Evolutionary conservation across 805 yeast species (phyloP), one percentile per base, ranked within the genome.

Genomic region (Komagataella phaffii): DNA sequence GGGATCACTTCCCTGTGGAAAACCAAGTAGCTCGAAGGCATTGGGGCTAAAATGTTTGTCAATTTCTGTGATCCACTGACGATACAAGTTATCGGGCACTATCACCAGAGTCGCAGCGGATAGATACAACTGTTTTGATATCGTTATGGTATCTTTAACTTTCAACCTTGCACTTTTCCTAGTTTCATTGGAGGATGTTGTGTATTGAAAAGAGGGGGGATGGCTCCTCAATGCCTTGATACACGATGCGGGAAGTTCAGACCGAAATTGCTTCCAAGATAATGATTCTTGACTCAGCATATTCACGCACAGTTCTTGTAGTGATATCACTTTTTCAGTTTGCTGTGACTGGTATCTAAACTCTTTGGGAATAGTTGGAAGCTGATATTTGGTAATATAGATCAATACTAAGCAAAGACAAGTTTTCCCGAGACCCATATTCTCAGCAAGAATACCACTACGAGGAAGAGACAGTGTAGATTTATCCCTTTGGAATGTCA

Each of bases 341-440:
- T 19, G 21, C 12, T 45, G 21, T 45, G 30, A 18, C 45, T 58
- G 45, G 24, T 21, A 44, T 21, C 56, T 36, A 43, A 50, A 54
- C n/a, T 50, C 51, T 2, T 58, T 58, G 0, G 84, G 83, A 2
- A 71, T 66, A 44, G 63, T 62, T 0, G 85, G 71, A 1, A 73
- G 58, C 49, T 83, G 84, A 57, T 62, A 65, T 55, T 75, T 79
- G 0, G 88, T 74, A 6, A 75, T 57, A 55, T 83, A 75, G 0
- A 83, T 71, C 49, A 80, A 64, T 3, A 81, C 77, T 24, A 81
- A 62, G 56, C 83, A 79, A 4, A 80, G 80, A 49, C 79, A 70
- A 0, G 86, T 80, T 59, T 80, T 80, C 0, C 86, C 86, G 45
- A 80, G 64, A 0, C 86, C 86, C 85, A 80, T 80, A 70, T 79